Percentiles rank a stretch among this genome's conserved stretches.
Conservation (phyloP, 202 grass and related monocot species). For the Schoenoplectus triqueter region DNA sequence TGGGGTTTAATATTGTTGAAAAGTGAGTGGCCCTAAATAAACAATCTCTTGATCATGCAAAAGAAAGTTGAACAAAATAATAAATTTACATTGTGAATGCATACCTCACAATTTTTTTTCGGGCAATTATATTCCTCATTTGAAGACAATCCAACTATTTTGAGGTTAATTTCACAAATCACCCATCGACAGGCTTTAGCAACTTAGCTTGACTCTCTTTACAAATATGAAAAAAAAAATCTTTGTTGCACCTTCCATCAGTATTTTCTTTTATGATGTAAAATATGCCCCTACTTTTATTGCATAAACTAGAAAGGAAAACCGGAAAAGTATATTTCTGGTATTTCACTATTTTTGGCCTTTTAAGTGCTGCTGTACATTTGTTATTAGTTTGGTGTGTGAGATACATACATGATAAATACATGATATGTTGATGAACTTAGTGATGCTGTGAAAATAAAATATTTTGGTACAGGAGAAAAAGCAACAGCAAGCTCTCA, state of each 20-base stretch:
- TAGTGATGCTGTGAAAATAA: constrained; percentile 18
- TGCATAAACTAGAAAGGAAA: neutral
- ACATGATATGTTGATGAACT: constrained; percentile 39
- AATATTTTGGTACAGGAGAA: constrained; percentile 63
- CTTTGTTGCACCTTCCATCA: neutral
- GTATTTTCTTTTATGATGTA: neutral
- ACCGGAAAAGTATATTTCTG: neutral
- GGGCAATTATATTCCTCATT: neutral
- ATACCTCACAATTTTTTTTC: neutral
- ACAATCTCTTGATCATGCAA: constrained; percentile 12
- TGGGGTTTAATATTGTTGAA: neutral
- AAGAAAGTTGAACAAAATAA: neutral
- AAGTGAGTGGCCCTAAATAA: neutral
- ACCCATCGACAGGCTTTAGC: neutral
- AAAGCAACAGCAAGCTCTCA: constrained; percentile 58
- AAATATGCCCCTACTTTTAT: neutral
- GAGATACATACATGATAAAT: neutral
- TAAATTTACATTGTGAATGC: neutral
- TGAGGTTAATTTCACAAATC: neutral
- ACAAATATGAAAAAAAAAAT: neutral
- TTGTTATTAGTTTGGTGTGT: constrained; percentile 28
- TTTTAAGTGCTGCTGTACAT: neutral
- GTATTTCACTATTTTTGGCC: neutral
- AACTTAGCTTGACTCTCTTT: neutral
- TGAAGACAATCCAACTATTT: neutral